These are phyloP conservation scores for Fusarium marasasianum DNA, from an alignment of 2,329 filamentous ascomycete species.

Conservation along the genomic window DNA sequence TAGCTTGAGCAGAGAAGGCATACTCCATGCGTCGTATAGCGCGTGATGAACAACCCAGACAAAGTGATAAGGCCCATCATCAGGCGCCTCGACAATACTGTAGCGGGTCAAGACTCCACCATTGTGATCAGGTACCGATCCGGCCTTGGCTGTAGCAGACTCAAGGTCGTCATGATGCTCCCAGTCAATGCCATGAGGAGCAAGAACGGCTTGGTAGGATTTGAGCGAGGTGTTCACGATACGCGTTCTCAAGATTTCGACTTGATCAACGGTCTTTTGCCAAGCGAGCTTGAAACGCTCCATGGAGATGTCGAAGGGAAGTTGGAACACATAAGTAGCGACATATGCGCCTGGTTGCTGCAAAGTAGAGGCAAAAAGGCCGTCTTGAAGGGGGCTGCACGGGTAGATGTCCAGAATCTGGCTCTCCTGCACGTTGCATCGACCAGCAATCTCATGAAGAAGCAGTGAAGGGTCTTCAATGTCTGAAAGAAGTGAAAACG, in stretches of 20 bases:
- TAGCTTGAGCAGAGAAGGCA: slow-evolving; percentile 23
- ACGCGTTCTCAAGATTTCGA: slow-evolving; percentile 38
- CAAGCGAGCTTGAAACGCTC: slow-evolving; percentile 33
- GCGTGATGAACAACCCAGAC: slow-evolving; percentile 35
- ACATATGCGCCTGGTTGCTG: slow-evolving; percentile 36
- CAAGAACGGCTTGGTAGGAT: slow-evolving; percentile 32
- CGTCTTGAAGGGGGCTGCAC: slow-evolving; percentile 33
- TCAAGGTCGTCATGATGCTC: neutral
- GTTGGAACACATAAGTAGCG: slow-evolving; percentile 26
- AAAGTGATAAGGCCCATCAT: slow-evolving; percentile 7
- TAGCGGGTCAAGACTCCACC: slow-evolving; percentile 23
- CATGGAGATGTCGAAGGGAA: slow-evolving; percentile 7
- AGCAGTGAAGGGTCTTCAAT: slow-evolving; percentile 1
- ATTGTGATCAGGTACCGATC: slow-evolving; percentile 14
- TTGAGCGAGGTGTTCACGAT: slow-evolving; percentile 33
- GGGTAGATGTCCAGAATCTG: slow-evolving; percentile 29
- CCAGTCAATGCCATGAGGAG: slow-evolving; percentile 21
- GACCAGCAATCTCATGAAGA: slow-evolving; percentile 11
- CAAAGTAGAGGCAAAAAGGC: slow-evolving; percentile 26
- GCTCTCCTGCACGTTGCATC: slow-evolving; percentile 5
- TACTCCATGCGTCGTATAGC: slow-evolving; percentile 39
- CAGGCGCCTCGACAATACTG: neutral
- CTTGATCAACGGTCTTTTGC: slow-evolving; percentile 25
- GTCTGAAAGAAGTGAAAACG: slow-evolving; percentile 5
- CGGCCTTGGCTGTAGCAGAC: neutral